Evolutionary conservation across 2,329 filamentous ascomycete species (phyloP), one percentile per base, ranked within the genome.

Genomic region (Monilinia polystroma): DNA sequence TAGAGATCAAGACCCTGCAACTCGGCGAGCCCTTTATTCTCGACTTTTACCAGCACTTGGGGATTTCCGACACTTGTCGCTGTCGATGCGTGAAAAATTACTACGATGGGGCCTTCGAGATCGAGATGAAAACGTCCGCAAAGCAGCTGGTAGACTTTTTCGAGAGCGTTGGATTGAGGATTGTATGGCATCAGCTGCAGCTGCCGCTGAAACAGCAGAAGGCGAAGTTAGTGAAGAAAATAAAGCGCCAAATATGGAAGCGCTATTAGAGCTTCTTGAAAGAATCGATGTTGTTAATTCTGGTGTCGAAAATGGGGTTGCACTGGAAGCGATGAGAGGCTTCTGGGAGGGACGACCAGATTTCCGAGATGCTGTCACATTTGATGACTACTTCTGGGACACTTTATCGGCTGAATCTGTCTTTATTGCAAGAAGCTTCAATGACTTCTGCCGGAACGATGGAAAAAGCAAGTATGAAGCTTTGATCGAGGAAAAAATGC

Each of bases 151-250:
- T 10, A 89, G 91, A 56, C 82, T 98, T 8, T 99, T 99, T 80
- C 88, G 90, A 69, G 93, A 97, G 75, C 87, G 92, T n/a, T 99
- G 95, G 95, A 94, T 99, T 69, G 94, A 98, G 75, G 92, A 98
- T 75, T 97, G 93, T 73, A 93, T 91, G 7, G 89, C 89, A 2
- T 82, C 85, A 1, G 81, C 83, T 10, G 84, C 88, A 49, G 82
- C 83, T 23, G 85, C 88, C 47, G 81, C 83, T 23, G 85, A 86
- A 51, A 80, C 84, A 12, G 84, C 84, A 41, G 83, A 84, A 58
- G 82, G 84, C 6, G 79, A 79, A 20, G 73, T 74, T 20, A 68
- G 75, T 47, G 75, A 77, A 65, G 83, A 87, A 67, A 79, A 85
- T 7, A 83, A 85, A 1, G 83, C 84, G 1, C 90, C 91, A 0